A percentile compares a stretch with the other conserved stretches of the same genome.
phyloP scores from a whole-genome alignment of 2,329 filamentous ascomycete genomes.

The Penicillium sp. region DNA sequence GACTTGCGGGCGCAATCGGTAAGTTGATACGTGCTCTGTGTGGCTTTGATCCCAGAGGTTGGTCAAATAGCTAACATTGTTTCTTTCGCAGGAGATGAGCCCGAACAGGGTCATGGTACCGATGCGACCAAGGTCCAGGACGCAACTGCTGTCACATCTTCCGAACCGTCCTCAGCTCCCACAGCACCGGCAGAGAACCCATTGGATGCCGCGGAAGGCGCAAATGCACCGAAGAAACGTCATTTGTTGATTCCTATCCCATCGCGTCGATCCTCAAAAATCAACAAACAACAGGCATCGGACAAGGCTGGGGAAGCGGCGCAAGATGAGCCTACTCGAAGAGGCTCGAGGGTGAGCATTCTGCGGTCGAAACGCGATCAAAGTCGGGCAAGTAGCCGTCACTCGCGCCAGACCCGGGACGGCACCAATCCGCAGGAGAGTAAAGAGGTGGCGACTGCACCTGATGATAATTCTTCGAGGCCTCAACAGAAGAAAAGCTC shows the following conservation, averaged over 20 bases:
- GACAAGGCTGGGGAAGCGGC: conserved; percentile 33
- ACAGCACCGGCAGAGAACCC: conserved; percentile 8
- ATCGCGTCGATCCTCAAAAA: conserved; percentile 40
- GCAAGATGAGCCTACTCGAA: conserved; percentile 48
- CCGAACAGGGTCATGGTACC: conserved; percentile 21
- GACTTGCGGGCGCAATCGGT: conserved; percentile 27
- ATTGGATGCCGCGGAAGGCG: conserved; percentile 14
- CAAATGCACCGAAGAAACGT: conserved; percentile 36
- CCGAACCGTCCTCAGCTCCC: conserved; percentile 16
- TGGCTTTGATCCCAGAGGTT: conserved; percentile 1
- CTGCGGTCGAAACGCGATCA: conserved; percentile 61
- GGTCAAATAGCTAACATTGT: conserved; percentile 13
- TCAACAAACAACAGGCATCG: conserved; percentile 34
- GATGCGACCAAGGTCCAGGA: conserved; percentile 25
- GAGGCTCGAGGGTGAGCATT: conserved; percentile 64
- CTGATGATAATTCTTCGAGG: conserved; percentile 35
- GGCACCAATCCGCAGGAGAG: conserved; percentile 32
- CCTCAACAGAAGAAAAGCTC: conserved; percentile 42
- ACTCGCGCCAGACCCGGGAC: conserved; percentile 39
- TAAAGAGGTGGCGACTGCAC: conserved; percentile 29
- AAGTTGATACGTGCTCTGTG: conserved; percentile 17
- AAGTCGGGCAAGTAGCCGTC: conserved; percentile 60
- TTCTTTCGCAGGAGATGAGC: conserved; percentile 26
- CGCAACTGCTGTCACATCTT: conserved; percentile 18
- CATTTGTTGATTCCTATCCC: conserved; percentile 37